A percentile compares a stretch with the other conserved stretches of the same genome.
These are phyloP conservation scores for Gossypium gossypioides DNA, from an alignment of 441 rosid genomes.

Conservation along the genomic window DNA sequence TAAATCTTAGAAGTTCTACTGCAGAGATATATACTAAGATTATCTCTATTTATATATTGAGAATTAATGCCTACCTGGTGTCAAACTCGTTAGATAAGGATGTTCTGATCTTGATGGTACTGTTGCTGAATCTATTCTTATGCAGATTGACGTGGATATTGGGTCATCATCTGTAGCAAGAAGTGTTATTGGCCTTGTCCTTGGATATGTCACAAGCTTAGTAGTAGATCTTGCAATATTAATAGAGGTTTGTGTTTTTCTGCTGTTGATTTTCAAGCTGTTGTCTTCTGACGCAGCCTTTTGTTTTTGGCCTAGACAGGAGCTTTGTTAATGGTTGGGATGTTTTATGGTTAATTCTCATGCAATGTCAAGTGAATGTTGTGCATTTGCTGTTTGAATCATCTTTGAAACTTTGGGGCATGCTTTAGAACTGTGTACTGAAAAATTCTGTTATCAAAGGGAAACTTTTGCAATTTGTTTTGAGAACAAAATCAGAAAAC, in stretches of 20 bases:
- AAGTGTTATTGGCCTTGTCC: conserved; percentile 84
- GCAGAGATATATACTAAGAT: background rate
- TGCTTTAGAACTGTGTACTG: background rate
- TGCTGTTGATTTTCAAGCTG: background rate
- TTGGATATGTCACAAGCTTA: conserved; percentile 88
- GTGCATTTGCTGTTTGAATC: background rate
- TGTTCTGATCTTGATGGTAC: background rate
- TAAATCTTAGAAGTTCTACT: background rate
- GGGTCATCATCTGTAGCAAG: conserved; percentile 98
- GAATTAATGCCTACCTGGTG: background rate
- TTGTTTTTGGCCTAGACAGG: background rate
- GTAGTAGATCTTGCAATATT: conserved; percentile 93
- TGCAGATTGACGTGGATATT: conserved; percentile 93
- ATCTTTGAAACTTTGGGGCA: background rate
- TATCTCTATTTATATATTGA: background rate
- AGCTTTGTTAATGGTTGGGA: background rate
- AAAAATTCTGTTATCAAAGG: background rate
- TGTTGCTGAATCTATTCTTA: conserved; percentile 3
- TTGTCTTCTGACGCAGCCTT: background rate
- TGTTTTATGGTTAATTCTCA: background rate
- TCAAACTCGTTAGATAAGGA: background rate
- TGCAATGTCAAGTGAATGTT: conserved; percentile 1
- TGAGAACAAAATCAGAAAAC: conserved; percentile 4
- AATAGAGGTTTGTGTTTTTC: conserved; percentile 58
- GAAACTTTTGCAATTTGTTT: background rate